A percentile compares a stretch with the other conserved stretches of the same genome.
phyloP scores from a whole-genome alignment of 225 moss, liverwort and hornwort genomes.

The Lunularia cruciata region DNA sequence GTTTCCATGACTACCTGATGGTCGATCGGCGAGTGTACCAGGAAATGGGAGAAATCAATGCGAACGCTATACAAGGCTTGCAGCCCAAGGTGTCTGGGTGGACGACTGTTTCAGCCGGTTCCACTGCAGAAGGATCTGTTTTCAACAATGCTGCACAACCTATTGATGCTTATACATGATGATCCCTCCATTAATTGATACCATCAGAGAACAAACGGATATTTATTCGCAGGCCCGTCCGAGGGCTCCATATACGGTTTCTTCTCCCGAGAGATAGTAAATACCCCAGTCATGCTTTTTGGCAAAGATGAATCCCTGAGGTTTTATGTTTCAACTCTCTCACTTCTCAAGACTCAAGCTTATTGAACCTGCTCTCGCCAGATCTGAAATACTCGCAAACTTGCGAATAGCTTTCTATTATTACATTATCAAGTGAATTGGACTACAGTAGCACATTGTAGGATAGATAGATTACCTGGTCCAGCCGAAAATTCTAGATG shows the following conservation, averaged over 20 bases:
- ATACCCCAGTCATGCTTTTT: too few relatives aligned
- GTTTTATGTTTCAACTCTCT: too few relatives aligned
- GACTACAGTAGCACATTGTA: too few relatives aligned
- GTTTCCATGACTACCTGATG: slow-evolving; percentile 45
- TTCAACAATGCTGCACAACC: slow-evolving; percentile 11
- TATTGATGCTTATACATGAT: slow-evolving; percentile 32
- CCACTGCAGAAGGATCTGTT: slow-evolving; percentile 6
- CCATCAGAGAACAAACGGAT: slow-evolving; percentile 28
- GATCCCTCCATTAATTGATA: slow-evolving; percentile 39
- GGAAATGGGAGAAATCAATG: slow-evolving; percentile 54
- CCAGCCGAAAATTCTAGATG: too few relatives aligned
- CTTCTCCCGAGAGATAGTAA: slow-evolving; percentile 1
- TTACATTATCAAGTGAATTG: too few relatives aligned
- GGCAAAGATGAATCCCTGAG: too few relatives aligned
- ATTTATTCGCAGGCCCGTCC: not conserved
- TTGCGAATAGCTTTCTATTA: too few relatives aligned
- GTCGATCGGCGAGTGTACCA: slow-evolving; percentile 52
- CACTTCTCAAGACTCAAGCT: too few relatives aligned
- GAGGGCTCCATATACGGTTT: not conserved
- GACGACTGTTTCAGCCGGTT: slow-evolving; percentile 26
- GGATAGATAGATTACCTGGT: too few relatives aligned
- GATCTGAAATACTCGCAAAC: too few relatives aligned
- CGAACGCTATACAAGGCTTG: slow-evolving; percentile 42
- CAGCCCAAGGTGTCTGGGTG: slow-evolving; percentile 49
- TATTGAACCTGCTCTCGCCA: too few relatives aligned